Conservation (phyloP, 2,329 filamentous ascomycete genomes). For the Sporothrix globosa region DNA sequence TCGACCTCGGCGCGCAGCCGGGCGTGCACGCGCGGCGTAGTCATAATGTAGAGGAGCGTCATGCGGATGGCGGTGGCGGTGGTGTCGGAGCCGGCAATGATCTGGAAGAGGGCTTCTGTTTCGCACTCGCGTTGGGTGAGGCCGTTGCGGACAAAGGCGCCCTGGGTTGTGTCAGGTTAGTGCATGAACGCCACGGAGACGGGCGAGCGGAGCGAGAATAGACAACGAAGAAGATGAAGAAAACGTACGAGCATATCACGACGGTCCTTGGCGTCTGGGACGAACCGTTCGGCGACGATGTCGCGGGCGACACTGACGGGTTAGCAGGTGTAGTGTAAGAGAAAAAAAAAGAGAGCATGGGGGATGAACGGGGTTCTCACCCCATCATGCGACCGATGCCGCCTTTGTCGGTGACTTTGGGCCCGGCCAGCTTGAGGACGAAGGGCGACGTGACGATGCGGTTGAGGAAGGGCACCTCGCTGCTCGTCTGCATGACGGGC, state of each 20-base stretch:
- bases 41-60: slow-evolving; percentile 39
- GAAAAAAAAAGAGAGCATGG: too few relatives aligned
- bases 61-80: slow-evolving; percentile 41
- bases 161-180: slow-evolving; percentile 35
- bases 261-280: slow-evolving; percentile 31
- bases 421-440: slow-evolving; percentile 46
- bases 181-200: slow-evolving; percentile 21
- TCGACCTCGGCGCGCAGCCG: slow-evolving; percentile 45
- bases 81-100: slow-evolving; percentile 43
- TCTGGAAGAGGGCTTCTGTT: slow-evolving; percentile 51
- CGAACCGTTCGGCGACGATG: slow-evolving; percentile 35
- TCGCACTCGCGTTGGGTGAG: slow-evolving; percentile 47
- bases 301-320: slow-evolving; percentile 35
- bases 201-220: neutral
- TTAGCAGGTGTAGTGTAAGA: neutral
- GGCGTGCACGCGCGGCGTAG: slow-evolving; percentile 38
- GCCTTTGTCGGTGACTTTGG: slow-evolving; percentile 38
- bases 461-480: slow-evolving; percentile 46
- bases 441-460: slow-evolving; percentile 35
- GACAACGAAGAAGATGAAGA: neutral
- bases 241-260: slow-evolving; percentile 32
- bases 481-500: slow-evolving; percentile 47
- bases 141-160: slow-evolving; percentile 48
- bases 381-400: slow-evolving; percentile 41
- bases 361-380: neutral